Evolutionary conservation across 2,329 filamentous ascomycete genomes (phyloP).

Genomic region (Karstenula rhodostoma): DNA sequence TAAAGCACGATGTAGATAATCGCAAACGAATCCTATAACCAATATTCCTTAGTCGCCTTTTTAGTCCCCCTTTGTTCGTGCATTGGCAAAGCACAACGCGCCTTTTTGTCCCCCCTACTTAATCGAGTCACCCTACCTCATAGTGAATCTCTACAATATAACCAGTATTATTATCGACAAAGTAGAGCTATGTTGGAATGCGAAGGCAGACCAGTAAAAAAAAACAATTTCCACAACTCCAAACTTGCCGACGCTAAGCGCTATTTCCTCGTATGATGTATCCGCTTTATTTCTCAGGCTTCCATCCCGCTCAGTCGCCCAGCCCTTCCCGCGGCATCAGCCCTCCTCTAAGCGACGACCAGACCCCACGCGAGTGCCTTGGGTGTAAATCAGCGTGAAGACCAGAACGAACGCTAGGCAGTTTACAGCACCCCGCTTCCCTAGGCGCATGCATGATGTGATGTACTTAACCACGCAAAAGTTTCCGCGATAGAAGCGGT

Average conservation of each 20-base stretch:
- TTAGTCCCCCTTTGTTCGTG: too few species aligned
- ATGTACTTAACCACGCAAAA: slow-evolving; percentile 2
- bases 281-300: background rate
- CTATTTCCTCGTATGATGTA: background rate
- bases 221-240: slow-evolving; percentile 18
- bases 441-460: slow-evolving; percentile 11
- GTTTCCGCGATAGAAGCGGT: background rate
- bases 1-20: too few species aligned
- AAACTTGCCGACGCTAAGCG: background rate
- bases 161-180: too few species aligned
- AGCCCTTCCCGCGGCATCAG: background rate
- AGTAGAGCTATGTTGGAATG: too few species aligned
- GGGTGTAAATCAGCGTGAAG: background rate
- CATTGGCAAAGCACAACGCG: too few species aligned
- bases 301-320: background rate
- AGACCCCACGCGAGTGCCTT: background rate
- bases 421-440: background rate
- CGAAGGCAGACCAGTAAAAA: slow-evolving; percentile 44
- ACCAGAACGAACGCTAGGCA: slow-evolving; percentile 1
- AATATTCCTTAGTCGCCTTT: too few species aligned
- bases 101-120: too few species aligned
- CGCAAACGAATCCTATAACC: too few species aligned
- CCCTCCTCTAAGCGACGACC: background rate
- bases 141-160: too few species aligned
- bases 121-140: too few species aligned